Evolutionary conservation across 768 basidiomycete genomes (phyloP).

Genomic region (Lepiota venenata): DNA sequence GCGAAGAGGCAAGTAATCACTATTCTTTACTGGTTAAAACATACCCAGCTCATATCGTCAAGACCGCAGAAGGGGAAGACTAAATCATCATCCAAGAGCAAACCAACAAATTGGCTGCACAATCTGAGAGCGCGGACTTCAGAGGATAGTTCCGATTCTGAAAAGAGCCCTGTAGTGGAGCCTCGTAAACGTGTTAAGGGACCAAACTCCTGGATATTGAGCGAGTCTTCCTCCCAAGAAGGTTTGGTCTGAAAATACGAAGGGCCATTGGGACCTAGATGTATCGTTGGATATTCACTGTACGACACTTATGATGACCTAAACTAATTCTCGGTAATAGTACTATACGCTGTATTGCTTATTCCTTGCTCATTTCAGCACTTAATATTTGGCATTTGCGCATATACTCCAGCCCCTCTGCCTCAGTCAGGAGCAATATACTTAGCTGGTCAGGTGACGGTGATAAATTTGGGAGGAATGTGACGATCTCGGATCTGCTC

Average conservation of each 20-base stretch:
- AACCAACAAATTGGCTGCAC: background rate
- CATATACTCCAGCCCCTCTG: no score
- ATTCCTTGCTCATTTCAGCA: background rate
- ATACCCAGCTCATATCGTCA: no score
- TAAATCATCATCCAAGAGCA: background rate
- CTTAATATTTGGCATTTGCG: no score
- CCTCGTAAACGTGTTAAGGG: background rate
- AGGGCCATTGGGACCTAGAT: background rate
- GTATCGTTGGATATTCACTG: background rate
- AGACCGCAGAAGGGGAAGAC: background rate
- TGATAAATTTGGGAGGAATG: background rate
- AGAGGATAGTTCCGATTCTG: background rate
- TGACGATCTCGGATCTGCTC: background rate
- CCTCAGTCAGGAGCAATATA: no score
- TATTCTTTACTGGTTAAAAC: no score
- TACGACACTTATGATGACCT: background rate
- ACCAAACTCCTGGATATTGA: background rate
- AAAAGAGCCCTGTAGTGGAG: background rate
- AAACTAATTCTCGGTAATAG: background rate
- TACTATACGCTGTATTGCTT: background rate
- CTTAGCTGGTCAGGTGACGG: no score
- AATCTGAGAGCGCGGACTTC: background rate
- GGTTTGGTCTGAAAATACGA: background rate
- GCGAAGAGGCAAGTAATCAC: background rate
- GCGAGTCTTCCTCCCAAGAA: constrained; percentile 1